Conservation (phyloP, 2,329 filamentous ascomycete genomes). For the Pezicula rhizophila region DNA sequence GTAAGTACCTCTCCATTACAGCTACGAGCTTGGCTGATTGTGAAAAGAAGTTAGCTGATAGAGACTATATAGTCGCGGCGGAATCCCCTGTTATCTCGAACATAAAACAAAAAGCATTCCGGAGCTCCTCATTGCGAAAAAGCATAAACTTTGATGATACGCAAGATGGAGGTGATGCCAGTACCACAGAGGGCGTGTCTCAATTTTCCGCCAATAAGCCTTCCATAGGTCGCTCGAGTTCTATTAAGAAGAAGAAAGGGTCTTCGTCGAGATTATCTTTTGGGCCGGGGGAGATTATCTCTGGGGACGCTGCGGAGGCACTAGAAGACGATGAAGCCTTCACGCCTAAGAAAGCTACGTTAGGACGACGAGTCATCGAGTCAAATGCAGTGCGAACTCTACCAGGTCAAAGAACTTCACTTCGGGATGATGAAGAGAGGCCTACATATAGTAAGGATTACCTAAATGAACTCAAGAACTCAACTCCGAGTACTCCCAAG, state of each 20-base stretch:
- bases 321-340: slow-evolving; percentile 45
- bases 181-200: slow-evolving; percentile 2
- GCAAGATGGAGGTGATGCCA: slow-evolving; percentile 22
- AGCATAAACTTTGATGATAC: slow-evolving; percentile 39
- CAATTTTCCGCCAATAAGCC: slow-evolving; percentile 31
- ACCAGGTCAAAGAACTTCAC: slow-evolving; percentile 22
- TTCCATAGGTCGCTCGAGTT: slow-evolving; percentile 38
- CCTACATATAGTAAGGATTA: slow-evolving; percentile 84
- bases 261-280: slow-evolving; percentile 68
- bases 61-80: slow-evolving; percentile 9
- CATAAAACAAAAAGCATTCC: slow-evolving; percentile 44
- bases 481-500: slow-evolving; percentile 76
- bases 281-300: slow-evolving; percentile 52
- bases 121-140: slow-evolving; percentile 53
- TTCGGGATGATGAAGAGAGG: slow-evolving; percentile 54
- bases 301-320: slow-evolving; percentile 47
- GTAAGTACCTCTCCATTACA: slow-evolving; percentile 19
- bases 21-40: slow-evolving; percentile 22
- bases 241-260: slow-evolving; percentile 62
- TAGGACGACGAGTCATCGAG: slow-evolving; percentile 60
- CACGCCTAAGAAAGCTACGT: slow-evolving; percentile 55
- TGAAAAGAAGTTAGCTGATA: slow-evolving; percentile 19
- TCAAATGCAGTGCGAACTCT: slow-evolving; percentile 54
- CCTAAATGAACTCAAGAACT: slow-evolving; percentile 76
- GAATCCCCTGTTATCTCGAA: slow-evolving; percentile 26